Evolutionary conservation across 805 yeast genomes (phyloP).

Genomic region (Kodamaea jinghongensis): DNA sequence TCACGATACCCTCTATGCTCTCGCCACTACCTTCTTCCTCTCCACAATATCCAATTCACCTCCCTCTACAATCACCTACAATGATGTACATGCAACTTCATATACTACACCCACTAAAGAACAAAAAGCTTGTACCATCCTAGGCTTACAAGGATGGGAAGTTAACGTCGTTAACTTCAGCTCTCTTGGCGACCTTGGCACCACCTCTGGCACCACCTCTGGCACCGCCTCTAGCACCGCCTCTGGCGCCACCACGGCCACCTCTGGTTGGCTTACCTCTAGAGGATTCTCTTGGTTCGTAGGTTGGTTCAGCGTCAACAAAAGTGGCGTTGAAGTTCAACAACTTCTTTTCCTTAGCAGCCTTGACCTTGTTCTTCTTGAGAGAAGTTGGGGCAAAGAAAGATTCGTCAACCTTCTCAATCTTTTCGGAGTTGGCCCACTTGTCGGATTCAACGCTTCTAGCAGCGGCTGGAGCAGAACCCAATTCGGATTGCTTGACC

Average conservation of each 20-base stretch:
- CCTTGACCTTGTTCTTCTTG: constrained; percentile 71
- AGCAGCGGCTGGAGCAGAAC: constrained; percentile 32
- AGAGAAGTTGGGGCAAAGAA: constrained; percentile 57
- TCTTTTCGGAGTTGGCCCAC: constrained; percentile 54
- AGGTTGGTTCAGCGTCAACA: constrained; percentile 51
- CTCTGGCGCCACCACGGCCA: constrained; percentile 24
- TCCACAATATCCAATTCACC: too few relatives aligned
- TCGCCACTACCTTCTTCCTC: too few relatives aligned
- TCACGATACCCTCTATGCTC: too few relatives aligned
- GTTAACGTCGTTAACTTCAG: constrained; percentile 55
- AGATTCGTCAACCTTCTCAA: constrained; percentile 63
- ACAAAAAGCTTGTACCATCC: constrained; percentile 7
- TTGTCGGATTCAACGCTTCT: constrained; percentile 57
- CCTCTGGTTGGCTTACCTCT: constrained; percentile 27
- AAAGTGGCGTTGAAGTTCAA: constrained; percentile 74
- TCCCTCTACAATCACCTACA: too few relatives aligned
- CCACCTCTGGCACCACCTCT: constrained; percentile 24
- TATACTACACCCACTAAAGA: background rate
- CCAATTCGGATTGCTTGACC: constrained; percentile 39
- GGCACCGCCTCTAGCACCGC: constrained; percentile 26
- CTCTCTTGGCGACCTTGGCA: constrained; percentile 30
- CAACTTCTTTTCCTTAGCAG: constrained; percentile 75
- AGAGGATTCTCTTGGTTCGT: constrained; percentile 24
- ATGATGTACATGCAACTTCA: too few relatives aligned
- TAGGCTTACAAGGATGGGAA: constrained; percentile 61